These are phyloP conservation scores for Gossypium australe DNA, from an alignment of 345 rosid species.

Conservation along the genomic window DNA sequence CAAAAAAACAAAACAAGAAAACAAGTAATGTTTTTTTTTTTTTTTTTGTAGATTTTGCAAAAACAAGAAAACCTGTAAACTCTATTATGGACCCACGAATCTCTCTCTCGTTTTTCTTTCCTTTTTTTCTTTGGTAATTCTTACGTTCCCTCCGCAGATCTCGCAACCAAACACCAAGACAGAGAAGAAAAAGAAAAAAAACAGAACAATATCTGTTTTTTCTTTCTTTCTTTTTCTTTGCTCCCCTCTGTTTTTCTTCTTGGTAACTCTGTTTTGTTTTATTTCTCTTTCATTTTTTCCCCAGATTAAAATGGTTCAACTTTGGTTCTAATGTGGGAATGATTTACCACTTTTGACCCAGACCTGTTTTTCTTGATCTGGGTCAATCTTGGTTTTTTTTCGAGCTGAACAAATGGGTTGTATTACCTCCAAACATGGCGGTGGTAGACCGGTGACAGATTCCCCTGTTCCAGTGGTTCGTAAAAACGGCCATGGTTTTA, in stretches of 20 bases:
- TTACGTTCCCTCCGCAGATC: slow-evolving; percentile 36
- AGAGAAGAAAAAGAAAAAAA: background rate
- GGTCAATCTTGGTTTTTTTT: slow-evolving; percentile 39
- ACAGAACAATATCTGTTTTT: slow-evolving; percentile 4
- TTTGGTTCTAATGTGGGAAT: slow-evolving; percentile 36
- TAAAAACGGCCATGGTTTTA: slow-evolving; percentile 13
- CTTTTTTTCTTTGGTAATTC: slow-evolving; percentile 24
- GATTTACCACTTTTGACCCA: slow-evolving; percentile 33
- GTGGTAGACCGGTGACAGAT: slow-evolving; percentile 22
- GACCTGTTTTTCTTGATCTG: slow-evolving; percentile 35
- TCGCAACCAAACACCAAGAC: slow-evolving; percentile 32
- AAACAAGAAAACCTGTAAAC: slow-evolving; percentile 16
- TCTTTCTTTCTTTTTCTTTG: slow-evolving; percentile 10
- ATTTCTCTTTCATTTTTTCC: slow-evolving; percentile 6
- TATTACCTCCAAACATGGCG: slow-evolving; percentile 50
- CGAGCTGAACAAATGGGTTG: slow-evolving; percentile 58
- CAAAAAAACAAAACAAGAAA: background rate
- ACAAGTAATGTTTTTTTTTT: background rate
- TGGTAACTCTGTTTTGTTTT: background rate
- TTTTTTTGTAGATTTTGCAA: slow-evolving; percentile 11
- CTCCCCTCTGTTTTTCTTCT: background rate
- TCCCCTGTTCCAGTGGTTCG: slow-evolving; percentile 30
- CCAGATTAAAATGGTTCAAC: background rate
- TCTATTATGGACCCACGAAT: slow-evolving; percentile 37
- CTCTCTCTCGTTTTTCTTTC: slow-evolving; percentile 25